A percentile compares a stretch with the other conserved stretches of the same genome.
Conservation (phyloP, 441 rosid species). For the Kokia cookei region DNA sequence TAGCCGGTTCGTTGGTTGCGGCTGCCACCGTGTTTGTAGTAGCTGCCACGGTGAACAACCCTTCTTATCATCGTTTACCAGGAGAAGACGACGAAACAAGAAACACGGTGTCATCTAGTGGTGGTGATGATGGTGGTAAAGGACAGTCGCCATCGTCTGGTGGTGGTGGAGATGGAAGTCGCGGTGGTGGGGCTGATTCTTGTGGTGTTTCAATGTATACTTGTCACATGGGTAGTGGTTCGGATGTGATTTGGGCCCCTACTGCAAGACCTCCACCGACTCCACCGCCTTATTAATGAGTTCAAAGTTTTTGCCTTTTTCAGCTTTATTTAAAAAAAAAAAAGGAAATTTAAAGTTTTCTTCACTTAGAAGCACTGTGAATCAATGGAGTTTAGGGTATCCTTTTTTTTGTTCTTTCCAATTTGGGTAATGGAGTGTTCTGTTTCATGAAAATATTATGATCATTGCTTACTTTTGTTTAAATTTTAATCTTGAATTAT, state of each 20-base stretch:
- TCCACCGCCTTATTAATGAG: conserved; percentile 32
- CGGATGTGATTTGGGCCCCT: conserved; percentile 78
- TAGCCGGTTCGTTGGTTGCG: conserved; percentile 59
- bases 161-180: conserved; percentile 47
- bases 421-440: not conserved
- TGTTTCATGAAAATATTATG: not conserved
- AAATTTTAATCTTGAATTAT: not conserved
- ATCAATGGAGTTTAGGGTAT: not conserved
- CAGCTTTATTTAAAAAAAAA: not conserved
- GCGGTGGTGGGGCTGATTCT: conserved; percentile 35
- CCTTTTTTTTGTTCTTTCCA: not conserved
- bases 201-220: conserved; percentile 58
- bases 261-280: conserved; percentile 59
- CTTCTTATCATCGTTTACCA: conserved; percentile 54
- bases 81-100: conserved; percentile 36
- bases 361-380: not conserved
- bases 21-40: conserved; percentile 63
- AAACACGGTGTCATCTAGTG: conserved; percentile 30
- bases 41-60: conserved; percentile 67
- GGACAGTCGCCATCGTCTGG: conserved; percentile 49
- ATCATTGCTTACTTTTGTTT: not conserved
- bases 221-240: conserved; percentile 45
- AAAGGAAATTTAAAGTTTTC: not conserved
- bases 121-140: conserved; percentile 26
- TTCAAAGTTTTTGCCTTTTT: not conserved